Evolutionary conservation across 2,329 filamentous ascomycete genomes (phyloP), one percentile per base, ranked within the genome.

Genomic region (Furcasterigmium sp.): DNA sequence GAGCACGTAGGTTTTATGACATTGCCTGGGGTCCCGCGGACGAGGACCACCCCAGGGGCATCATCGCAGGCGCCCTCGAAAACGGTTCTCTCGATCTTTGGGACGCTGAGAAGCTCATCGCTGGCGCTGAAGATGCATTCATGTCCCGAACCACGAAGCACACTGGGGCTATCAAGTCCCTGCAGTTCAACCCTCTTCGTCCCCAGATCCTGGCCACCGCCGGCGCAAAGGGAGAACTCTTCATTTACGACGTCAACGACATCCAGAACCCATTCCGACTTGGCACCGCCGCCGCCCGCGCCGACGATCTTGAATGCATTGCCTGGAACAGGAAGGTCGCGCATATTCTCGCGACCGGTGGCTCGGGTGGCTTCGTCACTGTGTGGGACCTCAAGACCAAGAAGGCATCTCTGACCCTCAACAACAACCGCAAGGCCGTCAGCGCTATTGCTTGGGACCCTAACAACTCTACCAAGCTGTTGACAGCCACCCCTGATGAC

Each of bases 281-380:
- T 25, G 93, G 93, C 47, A 94, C 87, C 51, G 79, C 86, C 29
- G 88, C 88, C 34, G 91, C 90, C 50, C 85, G 91, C 59, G 87
- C 90, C 30, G 91, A 97, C 57, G 93, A 98, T 56, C 87, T 97
- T 51, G 93, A 97, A 58, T 95, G 91, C 53, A 75, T 98, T 47
- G 91, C 95, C 54, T 98, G 94, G 94, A 98, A 98, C 68, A 91
- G 90, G 60, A 97, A 95, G 70, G 91, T 97, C 34, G 82, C 91
- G 13, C 91, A 98, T 61, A 98, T 98, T 61, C 71, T 98, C 53
- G 93, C 91, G 15, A 97, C 91, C 9, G 93, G 93, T 52, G 91
- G 91, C 60, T 86, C 82, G 49, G 91, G 90, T 39, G 93, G 93
- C 5, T 95, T 97, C 58, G 91, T 97, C 28, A 97, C 93, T 3